Conservation (phyloP, 495 filamentous ascomycete genomes). For the Paragyromitra xinjiangensis region DNA sequence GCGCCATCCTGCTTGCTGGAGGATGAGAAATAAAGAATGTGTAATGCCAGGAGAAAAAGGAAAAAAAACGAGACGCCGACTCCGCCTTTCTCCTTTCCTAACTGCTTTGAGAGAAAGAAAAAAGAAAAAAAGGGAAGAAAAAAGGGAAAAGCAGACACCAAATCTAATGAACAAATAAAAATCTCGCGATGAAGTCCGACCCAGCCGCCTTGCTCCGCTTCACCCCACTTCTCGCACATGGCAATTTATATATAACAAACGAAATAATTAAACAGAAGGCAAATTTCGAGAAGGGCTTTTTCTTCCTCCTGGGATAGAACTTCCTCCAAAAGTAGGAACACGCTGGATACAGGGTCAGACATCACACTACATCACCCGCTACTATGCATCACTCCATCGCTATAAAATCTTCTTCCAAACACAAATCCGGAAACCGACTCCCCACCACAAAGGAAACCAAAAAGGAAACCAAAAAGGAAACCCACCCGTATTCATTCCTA, state of each 20-base stretch:
- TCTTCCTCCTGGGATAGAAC: constrained; percentile 9
- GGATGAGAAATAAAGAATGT: constrained; percentile 9
- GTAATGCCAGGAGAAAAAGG: neutral
- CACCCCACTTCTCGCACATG: constrained; percentile 20
- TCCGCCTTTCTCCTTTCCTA: constrained; percentile 20
- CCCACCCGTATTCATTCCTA: neutral
- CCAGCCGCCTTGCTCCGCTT: constrained; percentile 24
- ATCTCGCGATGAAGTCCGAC: constrained; percentile 20
- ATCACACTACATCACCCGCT: constrained; percentile 16
- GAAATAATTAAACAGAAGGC: constrained; percentile 22
- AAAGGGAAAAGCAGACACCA: neutral
- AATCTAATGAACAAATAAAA: constrained; percentile 39
- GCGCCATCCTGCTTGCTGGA: neutral
- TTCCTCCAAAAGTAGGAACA: constrained; percentile 10
- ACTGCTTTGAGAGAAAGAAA: neutral
- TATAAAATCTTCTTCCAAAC: constrained; percentile 25
- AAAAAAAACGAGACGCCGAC: constrained; percentile 27
- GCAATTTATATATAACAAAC: constrained; percentile 48
- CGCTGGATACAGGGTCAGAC: constrained; percentile 13
- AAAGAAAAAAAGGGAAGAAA: neutral
- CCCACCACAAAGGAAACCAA: constrained; percentile 47
- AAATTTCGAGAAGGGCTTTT: constrained; percentile 13
- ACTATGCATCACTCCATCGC: constrained; percentile 11
- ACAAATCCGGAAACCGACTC: constrained; percentile 36
- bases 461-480: constrained; percentile 16